Evolutionary conservation across 2,329 filamentous ascomycete species (phyloP).

Genomic region (Sporothrix pallida): DNA sequence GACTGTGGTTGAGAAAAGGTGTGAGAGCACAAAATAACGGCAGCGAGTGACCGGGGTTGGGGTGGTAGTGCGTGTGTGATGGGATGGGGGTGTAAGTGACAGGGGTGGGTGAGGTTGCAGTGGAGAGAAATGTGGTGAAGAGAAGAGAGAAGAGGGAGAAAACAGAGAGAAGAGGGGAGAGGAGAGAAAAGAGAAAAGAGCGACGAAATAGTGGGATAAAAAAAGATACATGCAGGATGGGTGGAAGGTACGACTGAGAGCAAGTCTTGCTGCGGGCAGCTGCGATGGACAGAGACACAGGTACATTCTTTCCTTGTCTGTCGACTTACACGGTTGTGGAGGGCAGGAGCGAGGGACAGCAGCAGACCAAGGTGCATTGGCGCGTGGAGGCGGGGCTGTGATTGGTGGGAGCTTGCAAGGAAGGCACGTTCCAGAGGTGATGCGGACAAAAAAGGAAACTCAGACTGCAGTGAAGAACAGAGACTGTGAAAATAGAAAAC

Average conservation of each 20-base stretch:
- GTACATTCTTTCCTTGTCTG: neutral
- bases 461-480: neutral
- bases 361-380: slow-evolving; percentile 9
- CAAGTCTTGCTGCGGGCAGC: neutral
- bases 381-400: slow-evolving; percentile 12
- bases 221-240: slow-evolving; percentile 17
- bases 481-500: neutral
- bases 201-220: slow-evolving; percentile 18
- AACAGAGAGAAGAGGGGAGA: neutral
- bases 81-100: slow-evolving; percentile 20
- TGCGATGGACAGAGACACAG: neutral
- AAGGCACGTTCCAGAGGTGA: neutral
- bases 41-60: slow-evolving; percentile 21
- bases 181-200: neutral
- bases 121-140: neutral
- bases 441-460: slow-evolving; percentile 22
- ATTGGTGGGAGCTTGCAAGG: slow-evolving; percentile 29
- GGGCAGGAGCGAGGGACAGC: slow-evolving; percentile 18
- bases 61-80: slow-evolving; percentile 29
- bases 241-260: slow-evolving; percentile 12
- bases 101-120: slow-evolving; percentile 16
- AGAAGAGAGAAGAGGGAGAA: neutral
- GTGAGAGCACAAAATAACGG: neutral
- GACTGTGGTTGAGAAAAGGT: neutral
- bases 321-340: slow-evolving; percentile 16